A percentile compares a stretch with the other conserved stretches of the same genome.
These are phyloP conservation scores for Clavispora fructus DNA, from an alignment of 805 yeast species.

Conservation along the genomic window DNA sequence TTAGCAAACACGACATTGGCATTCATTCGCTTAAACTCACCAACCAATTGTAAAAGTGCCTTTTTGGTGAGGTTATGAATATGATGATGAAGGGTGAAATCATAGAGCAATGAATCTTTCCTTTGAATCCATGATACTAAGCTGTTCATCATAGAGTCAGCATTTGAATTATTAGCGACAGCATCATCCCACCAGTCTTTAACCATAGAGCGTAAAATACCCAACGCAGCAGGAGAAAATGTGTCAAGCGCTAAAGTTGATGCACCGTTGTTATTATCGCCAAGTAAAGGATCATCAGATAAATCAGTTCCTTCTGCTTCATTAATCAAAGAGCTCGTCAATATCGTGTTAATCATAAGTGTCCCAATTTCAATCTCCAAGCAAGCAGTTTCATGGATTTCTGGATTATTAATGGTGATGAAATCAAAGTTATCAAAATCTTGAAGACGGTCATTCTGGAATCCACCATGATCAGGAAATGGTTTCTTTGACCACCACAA, in stretches of 20 bases:
- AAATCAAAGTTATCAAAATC: slow-evolving; percentile 59
- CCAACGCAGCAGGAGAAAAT: slow-evolving; percentile 70
- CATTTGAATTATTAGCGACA: slow-evolving; percentile 55
- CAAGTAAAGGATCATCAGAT: slow-evolving; percentile 42
- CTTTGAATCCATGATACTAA: slow-evolving; percentile 85
- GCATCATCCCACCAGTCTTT: slow-evolving; percentile 96
- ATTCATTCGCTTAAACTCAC: slow-evolving; percentile 77
- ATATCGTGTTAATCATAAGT: slow-evolving; percentile 76
- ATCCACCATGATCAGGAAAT: slow-evolving; percentile 80
- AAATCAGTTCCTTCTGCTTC: slow-evolving; percentile 85
- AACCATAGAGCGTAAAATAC: slow-evolving; percentile 66
- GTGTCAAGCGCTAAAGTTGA: slow-evolving; percentile 72
- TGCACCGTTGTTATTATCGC: slow-evolving; percentile 36
- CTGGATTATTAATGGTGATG: slow-evolving; percentile 71
- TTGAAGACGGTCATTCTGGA: slow-evolving; percentile 54
- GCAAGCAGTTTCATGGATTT: slow-evolving; percentile 70
- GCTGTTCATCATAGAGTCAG: slow-evolving; percentile 77
- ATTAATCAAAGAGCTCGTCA: slow-evolving; percentile 77
- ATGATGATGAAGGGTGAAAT: slow-evolving; percentile 76
- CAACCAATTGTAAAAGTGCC: slow-evolving; percentile 71
- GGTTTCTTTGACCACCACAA: slow-evolving; percentile 92
- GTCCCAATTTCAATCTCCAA: slow-evolving; percentile 77
- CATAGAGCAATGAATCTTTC: slow-evolving; percentile 67
- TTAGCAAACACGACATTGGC: slow-evolving; percentile 75
- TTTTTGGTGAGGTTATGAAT: slow-evolving; percentile 82